A percentile compares a stretch with the other conserved stretches of the same genome.
Conservation (phyloP, 495 filamentous ascomycete species). For the Aspergillus bertholletiae region DNA sequence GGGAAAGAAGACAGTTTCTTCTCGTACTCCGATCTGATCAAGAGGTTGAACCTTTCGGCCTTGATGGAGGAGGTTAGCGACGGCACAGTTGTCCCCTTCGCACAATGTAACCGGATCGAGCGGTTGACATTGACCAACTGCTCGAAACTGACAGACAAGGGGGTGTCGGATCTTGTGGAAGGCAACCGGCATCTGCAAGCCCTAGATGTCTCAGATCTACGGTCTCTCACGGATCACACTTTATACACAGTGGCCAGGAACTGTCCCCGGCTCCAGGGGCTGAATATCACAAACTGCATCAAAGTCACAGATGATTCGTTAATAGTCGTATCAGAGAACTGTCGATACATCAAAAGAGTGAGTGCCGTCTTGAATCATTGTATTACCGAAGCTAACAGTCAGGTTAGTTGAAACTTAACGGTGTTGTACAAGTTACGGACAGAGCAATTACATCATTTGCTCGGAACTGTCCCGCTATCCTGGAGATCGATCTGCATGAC, state of each 20-base stretch:
- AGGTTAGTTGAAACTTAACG: constrained; percentile 84
- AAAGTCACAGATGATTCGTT: constrained; percentile 84
- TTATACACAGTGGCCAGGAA: constrained; percentile 75
- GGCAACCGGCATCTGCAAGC: constrained; percentile 81
- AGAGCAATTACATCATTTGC: constrained; percentile 80
- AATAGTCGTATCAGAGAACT: constrained; percentile 75
- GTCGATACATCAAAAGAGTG: constrained; percentile 85
- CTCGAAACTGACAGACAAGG: constrained; percentile 74
- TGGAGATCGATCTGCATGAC: constrained; percentile 93
- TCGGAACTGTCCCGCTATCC: constrained; percentile 78
- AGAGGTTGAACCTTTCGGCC: constrained; percentile 81
- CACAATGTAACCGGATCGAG: constrained; percentile 85
- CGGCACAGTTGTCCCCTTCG: constrained; percentile 79
- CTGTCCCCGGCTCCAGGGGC: constrained; percentile 80
- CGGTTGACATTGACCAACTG: constrained; percentile 93
- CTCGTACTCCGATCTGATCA: constrained; percentile 80
- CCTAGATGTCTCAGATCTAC: constrained; percentile 81
- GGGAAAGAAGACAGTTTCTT: constrained; percentile 69
- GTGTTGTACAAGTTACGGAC: constrained; percentile 76
- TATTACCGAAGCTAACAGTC: constrained; percentile 16
- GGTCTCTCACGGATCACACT: constrained; percentile 76
- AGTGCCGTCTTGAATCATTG: constrained; percentile 17
- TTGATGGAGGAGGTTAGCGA: constrained; percentile 78
- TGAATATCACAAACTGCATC: constrained; percentile 86
- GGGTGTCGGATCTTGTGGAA: constrained; percentile 74